phyloP scores from a whole-genome alignment of 2,329 filamentous ascomycete species.

The Fusarium nurragi region DNA sequence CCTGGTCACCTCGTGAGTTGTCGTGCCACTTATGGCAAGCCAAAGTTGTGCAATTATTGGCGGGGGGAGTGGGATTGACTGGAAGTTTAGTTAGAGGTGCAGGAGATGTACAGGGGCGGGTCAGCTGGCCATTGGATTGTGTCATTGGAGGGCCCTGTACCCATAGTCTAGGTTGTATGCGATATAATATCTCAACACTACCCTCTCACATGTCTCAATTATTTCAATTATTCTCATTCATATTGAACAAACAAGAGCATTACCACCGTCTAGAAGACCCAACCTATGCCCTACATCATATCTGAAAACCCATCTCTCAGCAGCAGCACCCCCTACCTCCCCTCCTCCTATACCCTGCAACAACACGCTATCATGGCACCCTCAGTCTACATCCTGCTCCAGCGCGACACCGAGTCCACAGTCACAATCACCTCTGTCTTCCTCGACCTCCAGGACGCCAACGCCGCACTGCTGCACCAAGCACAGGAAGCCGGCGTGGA shows the following conservation, averaged over 20 bases:
- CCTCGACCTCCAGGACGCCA: conserved; percentile 49
- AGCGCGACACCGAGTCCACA: conserved; percentile 42
- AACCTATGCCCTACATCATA: conserved; percentile 15
- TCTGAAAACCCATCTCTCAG: neutral
- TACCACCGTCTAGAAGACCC: neutral
- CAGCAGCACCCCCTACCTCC: conserved; percentile 11
- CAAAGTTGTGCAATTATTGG: conserved; percentile 31
- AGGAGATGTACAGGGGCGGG: conserved; percentile 7
- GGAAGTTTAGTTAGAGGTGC: conserved; percentile 6
- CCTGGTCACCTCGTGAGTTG: conserved; percentile 1
- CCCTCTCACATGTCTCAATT: conserved; percentile 5
- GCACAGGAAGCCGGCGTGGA: conserved; percentile 44
- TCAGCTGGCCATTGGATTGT: conserved; percentile 31
- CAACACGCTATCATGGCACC: conserved; percentile 38
- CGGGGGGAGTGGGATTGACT: conserved; percentile 13
- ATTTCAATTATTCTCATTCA: neutral
- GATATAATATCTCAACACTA: conserved; percentile 35
- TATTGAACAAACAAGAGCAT: neutral
- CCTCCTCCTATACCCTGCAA: conserved; percentile 10
- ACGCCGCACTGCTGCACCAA: conserved; percentile 46
- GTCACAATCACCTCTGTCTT: conserved; percentile 47
- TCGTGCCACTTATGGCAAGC: conserved; percentile 39
- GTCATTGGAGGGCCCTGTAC: conserved; percentile 23
- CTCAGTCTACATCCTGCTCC: conserved; percentile 49
- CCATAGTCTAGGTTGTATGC: conserved; percentile 3